These are phyloP conservation scores for Metahyphopichia silvanorum DNA, from an alignment of 805 yeast genomes.

Conservation along the genomic window DNA sequence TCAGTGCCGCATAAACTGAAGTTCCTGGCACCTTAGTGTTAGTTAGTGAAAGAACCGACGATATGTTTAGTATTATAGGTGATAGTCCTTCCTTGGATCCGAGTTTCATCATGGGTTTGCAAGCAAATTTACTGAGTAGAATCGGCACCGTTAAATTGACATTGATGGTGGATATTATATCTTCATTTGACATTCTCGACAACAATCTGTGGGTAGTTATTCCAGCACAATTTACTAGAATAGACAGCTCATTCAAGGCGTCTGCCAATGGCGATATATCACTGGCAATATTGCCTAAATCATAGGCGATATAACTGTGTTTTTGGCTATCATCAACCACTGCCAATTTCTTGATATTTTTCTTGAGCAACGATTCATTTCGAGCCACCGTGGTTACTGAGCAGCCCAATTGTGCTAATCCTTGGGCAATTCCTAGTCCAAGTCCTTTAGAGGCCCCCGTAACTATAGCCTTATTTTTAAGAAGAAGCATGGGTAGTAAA, in stretches of 20 bases:
- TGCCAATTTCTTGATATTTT: constrained; percentile 15
- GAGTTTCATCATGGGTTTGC: constrained; percentile 46
- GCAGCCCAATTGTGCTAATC: constrained; percentile 28
- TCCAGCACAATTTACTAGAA: constrained; percentile 68
- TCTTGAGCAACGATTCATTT: constrained; percentile 31
- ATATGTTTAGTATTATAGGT: constrained; percentile 54
- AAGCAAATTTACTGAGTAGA: constrained; percentile 49
- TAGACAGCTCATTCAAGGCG: constrained; percentile 33
- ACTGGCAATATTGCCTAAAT: constrained; percentile 21
- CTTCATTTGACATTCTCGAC: constrained; percentile 34
- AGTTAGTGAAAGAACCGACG: constrained; percentile 58
- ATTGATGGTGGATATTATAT: constrained; percentile 45
- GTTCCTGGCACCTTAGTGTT: constrained; percentile 48
- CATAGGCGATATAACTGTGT: constrained; percentile 32
- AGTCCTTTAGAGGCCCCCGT: constrained; percentile 42
- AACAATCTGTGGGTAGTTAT: constrained; percentile 55
- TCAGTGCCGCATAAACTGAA: constrained; percentile 63
- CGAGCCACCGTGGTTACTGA: constrained; percentile 31
- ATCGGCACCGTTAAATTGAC: constrained; percentile 65
- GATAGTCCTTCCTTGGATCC: constrained; percentile 10
- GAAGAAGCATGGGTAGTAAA: no score
- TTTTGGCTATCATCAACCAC: constrained; percentile 10
- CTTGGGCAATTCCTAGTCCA: constrained; percentile 26
- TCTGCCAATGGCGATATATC: constrained; percentile 13
- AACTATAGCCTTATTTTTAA: constrained; percentile 25